Evolutionary conservation across 2,329 filamentous ascomycete species (phyloP), one percentile per base, ranked within the genome.

Genomic region (Colletotrichum sp.): DNA sequence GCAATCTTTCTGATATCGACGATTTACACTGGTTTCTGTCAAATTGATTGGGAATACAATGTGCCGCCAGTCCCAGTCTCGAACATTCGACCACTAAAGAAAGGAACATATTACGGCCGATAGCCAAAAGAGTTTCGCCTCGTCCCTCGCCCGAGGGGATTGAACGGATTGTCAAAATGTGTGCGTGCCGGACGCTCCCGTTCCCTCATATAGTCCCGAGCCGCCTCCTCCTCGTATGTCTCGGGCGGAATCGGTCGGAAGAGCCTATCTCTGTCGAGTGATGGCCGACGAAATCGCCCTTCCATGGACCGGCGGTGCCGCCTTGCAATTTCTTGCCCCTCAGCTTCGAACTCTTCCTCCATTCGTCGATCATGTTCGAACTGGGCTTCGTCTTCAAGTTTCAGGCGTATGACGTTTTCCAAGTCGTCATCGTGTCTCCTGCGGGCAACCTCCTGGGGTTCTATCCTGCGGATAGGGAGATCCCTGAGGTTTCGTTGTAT

Each of bases 111-210:
- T 48, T 67, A 70, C 36, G 15, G 18, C 58, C 43, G 36, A 32
- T 75, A 76, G 16, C 32, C 38, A 38, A 67, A 72, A 3, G 36
- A n/a, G 21, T 48, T 65, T 24, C 43, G 61, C 30, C 66, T 56
- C 30, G 52, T 66, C 12, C 72, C 68, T 21, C 75, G 72, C 15
- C 73, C 76, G 32, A 76, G 66, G 6, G 76, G 62, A 16, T 61
- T 67, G 43, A 77, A 77, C 10, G 74, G 76, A 38, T 76, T 77
- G n/a, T 77, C 69, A 38, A 52, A 69, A n/a, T 26, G 48, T 15
- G 55, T 15, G 32, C 52, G 34, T 26, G 61, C 58, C 24, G 24
- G 55, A 28, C 66, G 61, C n/a, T 76, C 66, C 30, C 69, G 43
- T n/a, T 16, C 21, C 4, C 38, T 66, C 69, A 69, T 71, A 30